Conservation (phyloP, 257 asterid species). For the Ligustrum vulgare region DNA sequence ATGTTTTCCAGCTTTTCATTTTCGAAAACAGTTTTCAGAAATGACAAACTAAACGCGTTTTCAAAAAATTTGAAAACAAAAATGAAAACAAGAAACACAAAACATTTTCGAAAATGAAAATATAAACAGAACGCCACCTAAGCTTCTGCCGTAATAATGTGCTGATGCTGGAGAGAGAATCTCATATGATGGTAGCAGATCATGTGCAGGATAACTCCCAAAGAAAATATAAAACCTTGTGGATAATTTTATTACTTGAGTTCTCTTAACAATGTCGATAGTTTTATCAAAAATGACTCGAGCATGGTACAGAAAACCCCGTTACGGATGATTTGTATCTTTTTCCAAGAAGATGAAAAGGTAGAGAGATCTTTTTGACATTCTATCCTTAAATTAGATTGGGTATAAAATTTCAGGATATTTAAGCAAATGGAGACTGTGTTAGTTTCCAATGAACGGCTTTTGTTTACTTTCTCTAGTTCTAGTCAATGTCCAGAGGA, state of each 20-base stretch:
- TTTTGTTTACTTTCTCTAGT: neutral
- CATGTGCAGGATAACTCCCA: neutral
- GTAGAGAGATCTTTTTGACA: neutral
- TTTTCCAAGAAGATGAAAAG: neutral
- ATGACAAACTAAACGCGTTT: no score
- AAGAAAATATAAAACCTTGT: neutral
- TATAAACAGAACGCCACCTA: no score
- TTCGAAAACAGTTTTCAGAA: no score
- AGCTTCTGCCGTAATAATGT: neutral
- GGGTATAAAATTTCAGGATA: neutral
- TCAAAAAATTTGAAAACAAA: no score
- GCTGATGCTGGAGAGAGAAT: neutral
- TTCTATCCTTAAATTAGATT: neutral
- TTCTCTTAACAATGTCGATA: neutral
- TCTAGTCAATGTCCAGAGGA: neutral
- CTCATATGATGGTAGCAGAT: neutral
- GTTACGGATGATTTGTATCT: neutral
- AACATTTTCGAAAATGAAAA: no score
- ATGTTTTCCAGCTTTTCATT: no score
- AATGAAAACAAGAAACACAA: no score
- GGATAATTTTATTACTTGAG: neutral
- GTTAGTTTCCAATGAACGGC: conserved; percentile 11
- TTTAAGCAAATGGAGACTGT: conserved; percentile 1
- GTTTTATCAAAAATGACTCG: neutral
- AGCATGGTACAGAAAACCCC: neutral